These are phyloP conservation scores for Fusarium pseudocircinatum DNA, from an alignment of 2,329 filamentous ascomycete genomes.

Conservation along the genomic window DNA sequence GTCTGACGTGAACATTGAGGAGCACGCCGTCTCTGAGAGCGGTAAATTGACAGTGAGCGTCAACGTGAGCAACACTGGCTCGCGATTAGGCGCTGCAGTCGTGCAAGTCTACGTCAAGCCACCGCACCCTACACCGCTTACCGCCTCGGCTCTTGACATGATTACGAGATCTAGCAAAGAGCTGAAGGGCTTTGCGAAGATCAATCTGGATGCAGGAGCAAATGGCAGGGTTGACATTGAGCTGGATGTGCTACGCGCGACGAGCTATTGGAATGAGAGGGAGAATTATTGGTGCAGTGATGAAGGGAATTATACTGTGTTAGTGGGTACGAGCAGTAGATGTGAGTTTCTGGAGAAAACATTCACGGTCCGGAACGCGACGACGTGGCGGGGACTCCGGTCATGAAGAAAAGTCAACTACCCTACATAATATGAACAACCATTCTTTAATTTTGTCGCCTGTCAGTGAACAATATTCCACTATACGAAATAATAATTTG, in stretches of 20 bases:
- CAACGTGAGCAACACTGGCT: neutral
- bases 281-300: neutral
- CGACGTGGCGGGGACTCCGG: neutral
- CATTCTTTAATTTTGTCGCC: neutral
- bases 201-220: neutral
- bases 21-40: fast-evolving
- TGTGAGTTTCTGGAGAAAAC: neutral
- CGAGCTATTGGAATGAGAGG: neutral
- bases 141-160: neutral
- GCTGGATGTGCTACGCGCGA: neutral
- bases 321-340: neutral
- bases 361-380: neutral
- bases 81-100: neutral
- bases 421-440: neutral
- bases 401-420: neutral
- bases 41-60: neutral
- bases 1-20: fast-evolving
- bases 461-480: neutral
- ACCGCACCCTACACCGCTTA: neutral
- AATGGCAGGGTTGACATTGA: fast-evolving
- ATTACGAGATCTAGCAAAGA: neutral
- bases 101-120: neutral
- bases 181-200: neutral
- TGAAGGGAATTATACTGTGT: neutral
- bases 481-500: neutral